Evolutionary conservation across 108 stramenopile genomes (phyloP).

Genomic region (Cyclotella sp.): DNA sequence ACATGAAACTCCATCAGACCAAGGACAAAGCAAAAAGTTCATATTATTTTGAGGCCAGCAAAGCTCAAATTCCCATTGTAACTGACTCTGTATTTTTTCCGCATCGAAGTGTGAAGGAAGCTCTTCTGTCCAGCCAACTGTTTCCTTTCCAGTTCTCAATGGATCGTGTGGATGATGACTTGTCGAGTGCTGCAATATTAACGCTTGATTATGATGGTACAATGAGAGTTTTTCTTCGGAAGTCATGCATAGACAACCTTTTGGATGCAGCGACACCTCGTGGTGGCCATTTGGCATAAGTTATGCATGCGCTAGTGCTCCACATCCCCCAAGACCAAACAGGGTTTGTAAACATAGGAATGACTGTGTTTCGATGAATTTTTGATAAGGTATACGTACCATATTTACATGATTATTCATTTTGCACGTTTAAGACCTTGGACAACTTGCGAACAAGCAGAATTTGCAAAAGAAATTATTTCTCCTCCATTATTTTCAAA

Average conservation of each 20-base stretch:
- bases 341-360: too few relatives aligned
- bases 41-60: slow-evolving; percentile 48
- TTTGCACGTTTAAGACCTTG: too few relatives aligned
- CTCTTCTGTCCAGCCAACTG: slow-evolving; percentile 43
- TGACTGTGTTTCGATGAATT: too few relatives aligned
- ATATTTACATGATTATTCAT: too few relatives aligned
- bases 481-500: too few relatives aligned
- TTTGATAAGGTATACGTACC: too few relatives aligned
- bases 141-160: slow-evolving; percentile 47
- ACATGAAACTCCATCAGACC: slow-evolving; percentile 33
- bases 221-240: slow-evolving; percentile 50
- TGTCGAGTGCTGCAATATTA: slow-evolving; percentile 54
- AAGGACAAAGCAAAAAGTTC: slow-evolving; percentile 51
- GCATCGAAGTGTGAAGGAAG: slow-evolving; percentile 31
- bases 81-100: slow-evolving; percentile 55
- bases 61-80: slow-evolving; percentile 48
- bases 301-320: not conserved
- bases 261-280: slow-evolving; percentile 50
- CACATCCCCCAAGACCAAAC: too few relatives aligned
- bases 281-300: slow-evolving; percentile 34
- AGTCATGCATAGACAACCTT: slow-evolving; percentile 53
- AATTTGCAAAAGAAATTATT: too few relatives aligned
- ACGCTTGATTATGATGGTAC: slow-evolving; percentile 62
- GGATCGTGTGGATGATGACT: slow-evolving; percentile 52
- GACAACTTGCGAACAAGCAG: too few relatives aligned